Evolutionary conservation across 2,329 filamentous ascomycete genomes (phyloP), one percentile per base, ranked within the genome.

Genomic region (Hirsutella rhossiliensis): DNA sequence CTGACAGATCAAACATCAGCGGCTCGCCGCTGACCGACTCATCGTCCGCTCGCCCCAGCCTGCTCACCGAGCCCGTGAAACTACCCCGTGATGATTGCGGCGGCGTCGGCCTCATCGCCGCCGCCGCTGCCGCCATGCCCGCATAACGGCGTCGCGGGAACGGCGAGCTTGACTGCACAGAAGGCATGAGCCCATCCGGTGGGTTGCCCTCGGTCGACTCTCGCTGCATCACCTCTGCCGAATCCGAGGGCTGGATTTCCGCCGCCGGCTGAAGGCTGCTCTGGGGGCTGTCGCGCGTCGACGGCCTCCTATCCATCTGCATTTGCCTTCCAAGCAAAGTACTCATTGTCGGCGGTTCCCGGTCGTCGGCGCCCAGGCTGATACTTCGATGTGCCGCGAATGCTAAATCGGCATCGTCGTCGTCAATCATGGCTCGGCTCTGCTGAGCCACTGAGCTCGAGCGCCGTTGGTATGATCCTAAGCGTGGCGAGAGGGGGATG

Each of bases 1-100:
- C 82, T 31, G 79, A 84, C 69, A 87, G 78, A 49, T 82, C 79
- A 59, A 87, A 87, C 11, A 87, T 68, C 11, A 87, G 60, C 0
- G 79, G 80, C 54, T 87, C 82, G 44, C 84, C 82, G 47, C 83
- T 79, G 20, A 68, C 62, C 6, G 75, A 74, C 42, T 69, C 67
- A 38, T 68, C 64, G 20, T 71, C 67, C n/a, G 58, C 64, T 5
- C 66, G 63, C 5, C 54, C 56, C 17, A 64, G 54, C n/a, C 66
- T 56, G 27, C 58, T 58, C 11, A 56, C 58, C 3, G 64, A 66
- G 20, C 67, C 65, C 2, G 58, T 60, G 47, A 71, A 68, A 49
- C 69, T 73, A 29, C 67, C 69, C 19, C 69, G 60, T 4, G 64
- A 65, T 28, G 67, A 68, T 20, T 67, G 64, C 1, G 66, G 65